These are phyloP conservation scores for Boletus reticuloceps DNA, from an alignment of 768 basidiomycete species.

Conservation along the genomic window DNA sequence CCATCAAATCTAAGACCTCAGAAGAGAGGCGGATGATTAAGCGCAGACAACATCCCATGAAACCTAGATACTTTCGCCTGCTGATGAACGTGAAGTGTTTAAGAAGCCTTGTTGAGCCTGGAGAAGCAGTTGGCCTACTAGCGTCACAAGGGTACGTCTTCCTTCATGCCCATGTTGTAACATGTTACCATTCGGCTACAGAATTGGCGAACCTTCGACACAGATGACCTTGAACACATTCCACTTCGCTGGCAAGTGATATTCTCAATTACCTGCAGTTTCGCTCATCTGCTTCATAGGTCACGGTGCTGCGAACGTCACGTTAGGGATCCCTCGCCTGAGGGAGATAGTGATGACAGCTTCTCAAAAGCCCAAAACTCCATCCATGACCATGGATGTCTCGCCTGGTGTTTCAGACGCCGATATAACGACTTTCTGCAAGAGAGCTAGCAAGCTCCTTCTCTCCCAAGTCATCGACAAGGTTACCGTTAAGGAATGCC, in stretches of 20 bases:
- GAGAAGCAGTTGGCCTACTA: conserved; percentile 95
- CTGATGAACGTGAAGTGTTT: conserved; percentile 93
- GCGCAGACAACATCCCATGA: conserved; percentile 46
- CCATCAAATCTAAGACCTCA: conserved; percentile 39
- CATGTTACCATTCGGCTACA: conserved; percentile 29
- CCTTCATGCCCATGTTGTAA: background rate
- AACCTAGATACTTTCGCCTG: conserved; percentile 62
- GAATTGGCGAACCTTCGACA: conserved; percentile 97
- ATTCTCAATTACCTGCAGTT: background rate
- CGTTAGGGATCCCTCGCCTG: conserved; percentile 96
- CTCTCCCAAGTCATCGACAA: conserved; percentile 87
- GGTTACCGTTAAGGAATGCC: conserved; percentile 76
- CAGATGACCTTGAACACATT: conserved; percentile 99
- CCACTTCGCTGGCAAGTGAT: conserved; percentile 86
- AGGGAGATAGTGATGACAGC: conserved; percentile 99
- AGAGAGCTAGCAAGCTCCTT: conserved; percentile 79
- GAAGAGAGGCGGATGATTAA: conserved; percentile 39
- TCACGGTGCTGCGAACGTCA: conserved; percentile 98
- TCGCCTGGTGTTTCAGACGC: conserved; percentile 47
- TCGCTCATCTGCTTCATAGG: conserved; percentile 45
- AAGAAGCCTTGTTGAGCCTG: conserved; percentile 91
- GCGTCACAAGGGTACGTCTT: conserved; percentile 89
- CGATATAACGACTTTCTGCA: conserved; percentile 79
- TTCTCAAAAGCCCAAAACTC: conserved; percentile 92
- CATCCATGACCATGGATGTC: conserved; percentile 89